Evolutionary conservation across 2,329 filamentous ascomycete genomes (phyloP).

Genomic region (Xylaria hypoxylon): DNA sequence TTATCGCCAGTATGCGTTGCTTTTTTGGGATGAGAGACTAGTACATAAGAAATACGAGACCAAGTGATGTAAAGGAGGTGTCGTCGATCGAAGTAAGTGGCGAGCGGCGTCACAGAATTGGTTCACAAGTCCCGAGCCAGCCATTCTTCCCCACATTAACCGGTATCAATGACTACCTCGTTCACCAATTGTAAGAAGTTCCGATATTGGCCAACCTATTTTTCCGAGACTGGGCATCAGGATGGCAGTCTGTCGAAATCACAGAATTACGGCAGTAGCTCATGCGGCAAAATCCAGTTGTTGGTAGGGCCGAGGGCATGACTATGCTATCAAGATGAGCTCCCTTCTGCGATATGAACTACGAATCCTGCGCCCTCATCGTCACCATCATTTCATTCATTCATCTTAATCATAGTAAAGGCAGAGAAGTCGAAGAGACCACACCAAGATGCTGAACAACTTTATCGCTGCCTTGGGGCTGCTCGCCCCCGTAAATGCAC

Average conservation of each 20-base stretch:
- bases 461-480: conserved; percentile 36
- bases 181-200: conserved; percentile 46
- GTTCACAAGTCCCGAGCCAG: conserved; percentile 44
- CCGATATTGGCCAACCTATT: conserved; percentile 47
- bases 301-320: conserved; percentile 28
- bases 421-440: background rate
- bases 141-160: conserved; percentile 47
- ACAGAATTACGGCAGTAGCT: conserved; percentile 42
- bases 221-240: conserved; percentile 41
- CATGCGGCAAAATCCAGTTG: conserved; percentile 11
- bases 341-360: conserved; percentile 12
- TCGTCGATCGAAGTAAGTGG: conserved; percentile 11
- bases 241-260: conserved; percentile 29
- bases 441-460: conserved; percentile 32
- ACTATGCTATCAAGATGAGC: conserved; percentile 21
- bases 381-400: background rate
- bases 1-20: no score
- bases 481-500: conserved; percentile 42
- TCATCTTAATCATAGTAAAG: background rate
- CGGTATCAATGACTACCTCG: conserved; percentile 42
- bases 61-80: background rate
- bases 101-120: conserved; percentile 7
- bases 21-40: background rate
- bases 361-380: background rate
- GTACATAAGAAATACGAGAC: background rate